A percentile compares a stretch with the other conserved stretches of the same genome.
phyloP scores from a whole-genome alignment of 2,329 filamentous ascomycete genomes.

The Pseudocercospora vitis region DNA sequence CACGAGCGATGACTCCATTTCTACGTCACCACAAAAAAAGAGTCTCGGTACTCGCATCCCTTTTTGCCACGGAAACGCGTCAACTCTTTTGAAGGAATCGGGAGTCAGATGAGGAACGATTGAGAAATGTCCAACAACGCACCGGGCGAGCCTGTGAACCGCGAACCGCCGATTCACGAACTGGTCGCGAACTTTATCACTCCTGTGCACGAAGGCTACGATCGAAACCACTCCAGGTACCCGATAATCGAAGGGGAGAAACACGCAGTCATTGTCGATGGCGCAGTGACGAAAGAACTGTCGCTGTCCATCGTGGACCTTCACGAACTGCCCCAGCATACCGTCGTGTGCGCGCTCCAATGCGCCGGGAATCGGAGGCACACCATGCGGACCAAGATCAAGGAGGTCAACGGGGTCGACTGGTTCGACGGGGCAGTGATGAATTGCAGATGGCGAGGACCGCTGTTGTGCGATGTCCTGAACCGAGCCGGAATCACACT shows the following conservation, averaged over 20 bases:
- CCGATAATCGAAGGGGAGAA: constrained; percentile 31
- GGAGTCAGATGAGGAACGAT: too few species aligned
- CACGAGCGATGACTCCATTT: too few species aligned
- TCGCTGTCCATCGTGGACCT: constrained; percentile 51
- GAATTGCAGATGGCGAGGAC: constrained; percentile 60
- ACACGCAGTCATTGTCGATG: constrained; percentile 51
- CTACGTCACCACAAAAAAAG: too few species aligned
- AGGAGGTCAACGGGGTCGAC: constrained; percentile 60
- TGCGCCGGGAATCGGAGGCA: constrained; percentile 62
- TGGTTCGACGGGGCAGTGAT: constrained; percentile 62
- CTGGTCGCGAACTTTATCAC: constrained; percentile 55
- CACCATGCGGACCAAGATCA: constrained; percentile 60
- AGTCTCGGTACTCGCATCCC: too few species aligned
- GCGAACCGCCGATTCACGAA: constrained; percentile 48
- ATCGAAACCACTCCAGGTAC: constrained; percentile 44
- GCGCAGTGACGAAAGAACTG: constrained; percentile 48
- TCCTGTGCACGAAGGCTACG: constrained; percentile 48
- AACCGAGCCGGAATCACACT: constrained; percentile 46
- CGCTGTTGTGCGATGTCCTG: constrained; percentile 55
- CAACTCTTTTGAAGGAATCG: too few species aligned
- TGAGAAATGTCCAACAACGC: too few species aligned
- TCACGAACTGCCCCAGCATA: constrained; percentile 53
- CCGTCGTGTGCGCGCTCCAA: constrained; percentile 58
- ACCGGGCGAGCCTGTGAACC: constrained; percentile 45
- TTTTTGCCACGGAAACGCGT: too few species aligned